Conservation (phyloP, 164 flowering plant genomes). For the Nymphaea thermarum region DNA sequence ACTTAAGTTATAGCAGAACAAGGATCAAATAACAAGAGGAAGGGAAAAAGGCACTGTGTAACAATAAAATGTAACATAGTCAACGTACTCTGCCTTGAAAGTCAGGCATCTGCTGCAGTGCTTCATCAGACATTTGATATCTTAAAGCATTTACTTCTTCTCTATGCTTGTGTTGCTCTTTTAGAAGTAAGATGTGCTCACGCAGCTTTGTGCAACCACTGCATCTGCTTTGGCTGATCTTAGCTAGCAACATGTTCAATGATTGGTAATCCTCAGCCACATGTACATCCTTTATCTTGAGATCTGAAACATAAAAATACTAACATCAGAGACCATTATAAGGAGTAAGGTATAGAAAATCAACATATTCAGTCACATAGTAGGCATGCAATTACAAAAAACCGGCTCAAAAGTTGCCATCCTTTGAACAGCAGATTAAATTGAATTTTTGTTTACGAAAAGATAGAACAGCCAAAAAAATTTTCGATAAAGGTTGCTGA, state of each 20-base stretch:
- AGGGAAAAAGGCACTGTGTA: background rate
- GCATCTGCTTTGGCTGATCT: conserved; percentile 77
- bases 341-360: too few relatives aligned
- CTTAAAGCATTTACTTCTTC: conserved; percentile 58
- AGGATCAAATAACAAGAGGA: background rate
- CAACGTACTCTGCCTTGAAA: conserved; percentile 91
- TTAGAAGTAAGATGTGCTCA: conserved; percentile 56
- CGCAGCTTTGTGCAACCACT: conserved; percentile 77
- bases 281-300: conserved; percentile 67
- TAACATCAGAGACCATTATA: background rate
- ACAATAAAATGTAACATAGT: too few relatives aligned
- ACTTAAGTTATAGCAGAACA: too few relatives aligned
- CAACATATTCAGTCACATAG: too few relatives aligned
- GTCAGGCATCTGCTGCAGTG: conserved; percentile 96
- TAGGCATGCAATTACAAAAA: too few relatives aligned
- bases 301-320: conserved; percentile 34
- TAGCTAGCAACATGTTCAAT: conserved; percentile 46
- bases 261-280: conserved; percentile 51
- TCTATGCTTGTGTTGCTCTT: conserved; percentile 42
- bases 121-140: conserved; percentile 95
- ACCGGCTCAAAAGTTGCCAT: too few relatives aligned
- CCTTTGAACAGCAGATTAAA: too few relatives aligned
- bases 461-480: too few relatives aligned
- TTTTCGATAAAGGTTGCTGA: too few relatives aligned
- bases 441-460: too few relatives aligned